Evolutionary conservation across 1,284 basidiomycete genomes (phyloP).

Genomic region (Trametes pubescens): DNA sequence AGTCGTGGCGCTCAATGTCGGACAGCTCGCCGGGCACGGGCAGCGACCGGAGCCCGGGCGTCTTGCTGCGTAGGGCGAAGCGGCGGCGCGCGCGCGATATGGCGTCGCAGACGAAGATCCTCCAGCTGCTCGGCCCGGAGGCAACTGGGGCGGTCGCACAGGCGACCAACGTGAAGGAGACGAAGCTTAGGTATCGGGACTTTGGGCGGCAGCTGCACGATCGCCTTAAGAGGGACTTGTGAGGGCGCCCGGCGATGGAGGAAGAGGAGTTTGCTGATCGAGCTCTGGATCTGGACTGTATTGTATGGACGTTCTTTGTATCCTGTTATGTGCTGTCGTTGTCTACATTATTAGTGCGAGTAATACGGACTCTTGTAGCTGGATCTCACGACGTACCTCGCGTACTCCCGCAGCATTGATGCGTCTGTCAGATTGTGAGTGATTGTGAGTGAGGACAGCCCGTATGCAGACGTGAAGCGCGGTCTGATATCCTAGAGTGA

Average conservation of each 20-base stretch:
- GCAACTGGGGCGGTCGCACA: constrained; percentile 19
- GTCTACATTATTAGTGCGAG: background rate
- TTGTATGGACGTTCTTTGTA: background rate
- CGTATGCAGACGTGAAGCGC: no score
- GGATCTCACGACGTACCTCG: background rate
- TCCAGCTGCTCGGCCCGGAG: constrained; percentile 21
- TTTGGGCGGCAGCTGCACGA: constrained; percentile 6
- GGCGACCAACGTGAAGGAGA: constrained; percentile 12
- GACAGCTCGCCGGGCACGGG: constrained; percentile 8
- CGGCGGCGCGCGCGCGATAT: constrained; percentile 4
- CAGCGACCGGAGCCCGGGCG: constrained; percentile 18
- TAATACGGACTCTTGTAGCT: background rate
- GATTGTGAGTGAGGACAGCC: no score
- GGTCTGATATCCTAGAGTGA: no score
- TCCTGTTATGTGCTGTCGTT: background rate
- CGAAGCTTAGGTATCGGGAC: constrained; percentile 11
- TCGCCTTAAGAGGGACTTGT: background rate
- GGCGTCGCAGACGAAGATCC: constrained; percentile 20
- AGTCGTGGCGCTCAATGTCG: constrained; percentile 7
- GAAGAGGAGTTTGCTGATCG: background rate
- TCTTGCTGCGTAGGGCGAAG: background rate
- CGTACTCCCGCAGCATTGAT: background rate
- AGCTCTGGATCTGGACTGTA: background rate
- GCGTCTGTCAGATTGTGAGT: background rate
- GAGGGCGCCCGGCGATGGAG: background rate